A percentile compares a stretch with the other conserved stretches of the same genome.
phyloP scores from a whole-genome alignment of 2,329 filamentous ascomycete species.

The Sporothrix phasma region DNA sequence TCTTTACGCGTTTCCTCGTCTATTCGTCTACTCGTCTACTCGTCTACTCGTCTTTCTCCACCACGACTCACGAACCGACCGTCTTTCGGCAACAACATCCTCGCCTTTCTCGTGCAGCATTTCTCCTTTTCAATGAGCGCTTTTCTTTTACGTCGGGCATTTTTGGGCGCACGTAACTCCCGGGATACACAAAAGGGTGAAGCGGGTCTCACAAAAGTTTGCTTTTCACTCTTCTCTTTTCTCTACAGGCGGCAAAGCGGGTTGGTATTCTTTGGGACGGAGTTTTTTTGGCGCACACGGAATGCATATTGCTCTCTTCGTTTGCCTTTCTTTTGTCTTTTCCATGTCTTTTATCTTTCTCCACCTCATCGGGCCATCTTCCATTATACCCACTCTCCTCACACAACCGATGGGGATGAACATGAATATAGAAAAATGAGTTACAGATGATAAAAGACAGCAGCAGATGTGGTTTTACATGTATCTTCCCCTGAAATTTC shows the following conservation, averaged over 20 bases:
- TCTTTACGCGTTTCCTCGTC: neutral
- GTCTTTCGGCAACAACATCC: neutral
- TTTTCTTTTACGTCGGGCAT: neutral
- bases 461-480: neutral
- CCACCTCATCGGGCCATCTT: neutral
- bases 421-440: neutral
- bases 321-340: neutral
- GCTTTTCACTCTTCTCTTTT: neutral
- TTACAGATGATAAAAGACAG: neutral
- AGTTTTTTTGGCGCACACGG: neutral
- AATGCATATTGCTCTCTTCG: neutral
- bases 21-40: no score
- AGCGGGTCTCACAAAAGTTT: slow-evolving; percentile 1
- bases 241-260: neutral
- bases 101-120: neutral
- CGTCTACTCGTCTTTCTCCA: neutral
- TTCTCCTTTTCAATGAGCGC: no score
- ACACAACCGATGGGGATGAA: neutral
- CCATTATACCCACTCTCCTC: slow-evolving; percentile 1
- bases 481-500: neutral
- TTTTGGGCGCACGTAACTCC: slow-evolving; percentile 7
- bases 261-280: neutral
- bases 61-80: neutral
- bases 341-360: neutral
- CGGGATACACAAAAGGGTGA: neutral